phyloP scores from a whole-genome alignment of 495 filamentous ascomycete species.

The Podospora fimiseda region DNA sequence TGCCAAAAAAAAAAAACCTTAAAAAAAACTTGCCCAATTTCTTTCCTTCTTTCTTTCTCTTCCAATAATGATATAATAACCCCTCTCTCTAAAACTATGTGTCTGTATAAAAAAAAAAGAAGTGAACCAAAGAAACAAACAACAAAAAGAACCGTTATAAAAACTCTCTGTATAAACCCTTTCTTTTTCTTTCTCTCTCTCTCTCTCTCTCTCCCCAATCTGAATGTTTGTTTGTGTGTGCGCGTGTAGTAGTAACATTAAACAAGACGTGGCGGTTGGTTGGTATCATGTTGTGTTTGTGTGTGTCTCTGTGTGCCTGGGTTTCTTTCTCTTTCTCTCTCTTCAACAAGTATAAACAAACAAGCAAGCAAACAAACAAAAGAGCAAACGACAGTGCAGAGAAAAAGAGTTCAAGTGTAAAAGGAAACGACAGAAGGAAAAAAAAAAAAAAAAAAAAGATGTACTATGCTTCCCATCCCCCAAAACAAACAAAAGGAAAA shows the following conservation, averaged over 20 bases:
- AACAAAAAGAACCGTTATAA: slow-evolving; percentile 1
- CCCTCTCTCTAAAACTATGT: slow-evolving; percentile 1
- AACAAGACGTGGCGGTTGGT: too few relatives aligned
- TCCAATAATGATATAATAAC: not conserved
- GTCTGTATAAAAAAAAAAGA: not conserved
- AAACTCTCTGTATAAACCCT: not conserved
- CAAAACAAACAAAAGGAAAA: not conserved
- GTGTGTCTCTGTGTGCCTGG: not conserved
- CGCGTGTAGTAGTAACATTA: too few relatives aligned
- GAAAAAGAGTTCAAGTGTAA: not conserved
- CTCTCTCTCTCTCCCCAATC: too few relatives aligned
- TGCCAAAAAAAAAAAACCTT: too few relatives aligned
- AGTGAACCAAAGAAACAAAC: slow-evolving; percentile 1
- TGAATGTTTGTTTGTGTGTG: too few relatives aligned
- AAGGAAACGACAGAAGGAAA: not conserved
- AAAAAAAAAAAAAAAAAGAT: slow-evolving; percentile 2
- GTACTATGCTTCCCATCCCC: not conserved
- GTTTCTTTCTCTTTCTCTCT: not conserved
- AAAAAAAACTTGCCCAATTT: too few relatives aligned
- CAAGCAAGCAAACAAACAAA: not conserved
- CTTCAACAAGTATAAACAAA: not conserved
- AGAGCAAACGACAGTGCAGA: not conserved
- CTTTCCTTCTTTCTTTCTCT: too few relatives aligned
- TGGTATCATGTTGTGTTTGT: slow-evolving; percentile 12
- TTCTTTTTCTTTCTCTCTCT: not conserved